A percentile compares a stretch with the other conserved stretches of the same genome.
phyloP scores from a whole-genome alignment of 2,329 filamentous ascomycete species.

The Microdochium paspali region DNA sequence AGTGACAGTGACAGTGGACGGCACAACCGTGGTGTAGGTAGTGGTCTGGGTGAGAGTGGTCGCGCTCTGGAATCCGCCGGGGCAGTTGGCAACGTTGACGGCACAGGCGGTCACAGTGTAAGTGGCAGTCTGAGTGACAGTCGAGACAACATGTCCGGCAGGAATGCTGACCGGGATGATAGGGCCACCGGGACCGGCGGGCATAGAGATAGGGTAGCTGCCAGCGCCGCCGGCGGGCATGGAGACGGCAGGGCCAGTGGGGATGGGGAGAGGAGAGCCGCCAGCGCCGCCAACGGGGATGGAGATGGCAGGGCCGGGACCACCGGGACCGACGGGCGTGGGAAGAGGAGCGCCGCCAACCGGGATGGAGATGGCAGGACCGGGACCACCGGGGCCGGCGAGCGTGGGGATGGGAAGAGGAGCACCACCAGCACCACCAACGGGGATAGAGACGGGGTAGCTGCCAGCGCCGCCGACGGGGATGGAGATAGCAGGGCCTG shows the following conservation, averaged over 20 bases:
- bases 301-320: no score
- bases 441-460: no score
- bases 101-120: conserved; percentile 26
- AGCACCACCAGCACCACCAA: background rate
- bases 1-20: conserved; percentile 12
- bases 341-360: conserved; percentile 1
- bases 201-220: background rate
- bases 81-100: conserved; percentile 27
- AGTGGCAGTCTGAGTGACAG: conserved; percentile 10
- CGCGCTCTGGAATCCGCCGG: conserved; percentile 22
- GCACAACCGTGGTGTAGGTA: conserved; percentile 20
- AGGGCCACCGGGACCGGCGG: no score
- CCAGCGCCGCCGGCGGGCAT: no score
- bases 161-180: no score
- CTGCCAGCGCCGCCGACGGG: background rate
- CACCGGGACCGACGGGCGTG: no score
- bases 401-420: no score
- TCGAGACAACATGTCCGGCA: conserved; percentile 10
- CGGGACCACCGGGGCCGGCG: background rate
- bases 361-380: conserved; percentile 2
- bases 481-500: background rate
- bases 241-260: no score
- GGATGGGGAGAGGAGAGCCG: no score
- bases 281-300: background rate
- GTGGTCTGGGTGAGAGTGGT: conserved; percentile 21